Evolutionary conservation across 176 grass and related monocot genomes (phyloP).

Genomic region (Zoysia pacifica): DNA sequence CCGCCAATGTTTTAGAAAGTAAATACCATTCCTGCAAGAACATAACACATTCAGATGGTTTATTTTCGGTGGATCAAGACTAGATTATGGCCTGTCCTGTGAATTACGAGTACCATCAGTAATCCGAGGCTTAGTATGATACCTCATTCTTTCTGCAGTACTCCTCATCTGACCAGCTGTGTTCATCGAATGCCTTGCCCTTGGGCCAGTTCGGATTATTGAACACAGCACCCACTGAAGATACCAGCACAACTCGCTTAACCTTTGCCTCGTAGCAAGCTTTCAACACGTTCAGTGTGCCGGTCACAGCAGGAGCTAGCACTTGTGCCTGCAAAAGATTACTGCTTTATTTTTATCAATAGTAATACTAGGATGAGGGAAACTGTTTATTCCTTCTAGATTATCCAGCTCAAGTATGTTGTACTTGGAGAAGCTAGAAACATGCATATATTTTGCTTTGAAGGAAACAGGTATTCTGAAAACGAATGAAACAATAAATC

Average conservation of each 20-base stretch:
- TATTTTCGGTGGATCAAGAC: not conserved
- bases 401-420: too few species aligned
- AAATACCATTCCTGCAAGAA: conserved; percentile 45
- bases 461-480: not conserved
- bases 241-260: conserved; percentile 69
- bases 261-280: conserved; percentile 68
- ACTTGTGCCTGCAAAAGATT: conserved; percentile 51
- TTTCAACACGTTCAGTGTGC: conserved; percentile 67
- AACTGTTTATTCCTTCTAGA: not conserved
- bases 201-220: conserved; percentile 63
- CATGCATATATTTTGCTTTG: too few species aligned
- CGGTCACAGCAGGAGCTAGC: conserved; percentile 67
- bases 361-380: not conserved
- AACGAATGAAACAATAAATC: not conserved
- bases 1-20: conserved; percentile 46
- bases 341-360: not conserved
- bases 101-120: not conserved
- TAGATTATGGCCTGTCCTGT: not conserved
- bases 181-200: conserved; percentile 63
- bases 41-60: not conserved
- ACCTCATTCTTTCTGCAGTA: conserved; percentile 72
- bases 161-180: conserved; percentile 69
- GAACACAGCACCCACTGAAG: conserved; percentile 39
- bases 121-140: not conserved
- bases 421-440: too few species aligned